These are phyloP conservation scores for Apophysomyces trapeziformis DNA, from an alignment of 371 early-diverging fungal genomes.

Conservation along the genomic window DNA sequence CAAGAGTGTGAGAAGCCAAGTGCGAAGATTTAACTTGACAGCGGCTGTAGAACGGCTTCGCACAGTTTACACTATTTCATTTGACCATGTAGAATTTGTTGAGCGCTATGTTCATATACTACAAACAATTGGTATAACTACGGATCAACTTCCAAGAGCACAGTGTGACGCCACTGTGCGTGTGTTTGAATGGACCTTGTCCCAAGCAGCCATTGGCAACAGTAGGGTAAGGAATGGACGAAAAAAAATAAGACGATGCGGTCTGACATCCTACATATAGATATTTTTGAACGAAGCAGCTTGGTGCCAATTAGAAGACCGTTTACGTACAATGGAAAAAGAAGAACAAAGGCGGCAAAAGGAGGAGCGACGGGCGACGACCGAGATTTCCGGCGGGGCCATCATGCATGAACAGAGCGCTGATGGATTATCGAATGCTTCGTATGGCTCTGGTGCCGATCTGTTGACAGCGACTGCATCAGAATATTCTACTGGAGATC, in stretches of 20 bases:
- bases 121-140: constrained; percentile 39
- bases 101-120: constrained; percentile 63
- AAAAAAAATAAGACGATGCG: background rate
- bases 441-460: constrained; percentile 13
- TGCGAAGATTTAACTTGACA: constrained; percentile 52
- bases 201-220: constrained; percentile 72
- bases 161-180: constrained; percentile 60
- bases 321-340: constrained; percentile 42
- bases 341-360: constrained; percentile 36
- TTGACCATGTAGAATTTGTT: constrained; percentile 59
- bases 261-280: constrained; percentile 15
- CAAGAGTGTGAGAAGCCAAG: constrained; percentile 58
- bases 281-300: constrained; percentile 71
- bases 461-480: constrained; percentile 4
- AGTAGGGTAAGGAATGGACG: constrained; percentile 38
- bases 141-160: constrained; percentile 28
- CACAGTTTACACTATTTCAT: constrained; percentile 56
- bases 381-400: constrained; percentile 12
- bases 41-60: constrained; percentile 51
- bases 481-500: constrained; percentile 15
- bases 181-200: constrained; percentile 62
- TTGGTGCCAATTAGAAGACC: constrained; percentile 72
- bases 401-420: background rate
- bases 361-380: constrained; percentile 32
- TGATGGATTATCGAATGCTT: constrained; percentile 13